These are phyloP conservation scores for Lippia alba DNA, from an alignment of 305 asterid genomes.

Conservation along the genomic window DNA sequence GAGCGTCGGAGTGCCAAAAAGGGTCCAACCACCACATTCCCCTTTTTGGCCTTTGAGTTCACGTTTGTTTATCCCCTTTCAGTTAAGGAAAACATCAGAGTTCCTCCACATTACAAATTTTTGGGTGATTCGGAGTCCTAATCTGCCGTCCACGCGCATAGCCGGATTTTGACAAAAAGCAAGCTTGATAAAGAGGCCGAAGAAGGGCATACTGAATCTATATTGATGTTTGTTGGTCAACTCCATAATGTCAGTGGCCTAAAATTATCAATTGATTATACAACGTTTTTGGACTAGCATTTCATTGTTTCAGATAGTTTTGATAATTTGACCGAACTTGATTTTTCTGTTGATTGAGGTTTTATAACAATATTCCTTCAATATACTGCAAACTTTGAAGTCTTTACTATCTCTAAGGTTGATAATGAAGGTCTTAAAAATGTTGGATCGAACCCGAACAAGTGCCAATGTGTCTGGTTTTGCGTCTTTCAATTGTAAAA, in stretches of 20 bases:
- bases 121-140: too few species aligned
- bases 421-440: neutral
- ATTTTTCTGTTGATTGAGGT: conserved; percentile 9
- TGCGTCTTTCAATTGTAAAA: neutral
- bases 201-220: neutral
- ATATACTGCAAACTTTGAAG: conserved; percentile 20
- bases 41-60: too few species aligned
- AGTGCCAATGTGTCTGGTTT: neutral
- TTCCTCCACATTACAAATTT: too few species aligned
- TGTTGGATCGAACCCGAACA: neutral
- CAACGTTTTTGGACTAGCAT: neutral
- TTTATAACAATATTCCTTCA: conserved; percentile 12
- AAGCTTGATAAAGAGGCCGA: neutral
- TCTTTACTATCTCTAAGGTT: conserved; percentile 6
- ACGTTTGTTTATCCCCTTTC: too few species aligned
- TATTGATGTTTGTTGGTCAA: conserved; percentile 4
- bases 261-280: too few species aligned
- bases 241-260: conserved; percentile 1
- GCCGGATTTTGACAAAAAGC: too few species aligned
- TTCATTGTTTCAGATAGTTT: neutral
- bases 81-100: too few species aligned
- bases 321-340: conserved; percentile 18
- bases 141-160: too few species aligned
- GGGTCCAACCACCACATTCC: too few species aligned
- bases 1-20: too few species aligned